phyloP scores from a whole-genome alignment of 495 filamentous ascomycete species.

The Talaromyces wortmannii region DNA sequence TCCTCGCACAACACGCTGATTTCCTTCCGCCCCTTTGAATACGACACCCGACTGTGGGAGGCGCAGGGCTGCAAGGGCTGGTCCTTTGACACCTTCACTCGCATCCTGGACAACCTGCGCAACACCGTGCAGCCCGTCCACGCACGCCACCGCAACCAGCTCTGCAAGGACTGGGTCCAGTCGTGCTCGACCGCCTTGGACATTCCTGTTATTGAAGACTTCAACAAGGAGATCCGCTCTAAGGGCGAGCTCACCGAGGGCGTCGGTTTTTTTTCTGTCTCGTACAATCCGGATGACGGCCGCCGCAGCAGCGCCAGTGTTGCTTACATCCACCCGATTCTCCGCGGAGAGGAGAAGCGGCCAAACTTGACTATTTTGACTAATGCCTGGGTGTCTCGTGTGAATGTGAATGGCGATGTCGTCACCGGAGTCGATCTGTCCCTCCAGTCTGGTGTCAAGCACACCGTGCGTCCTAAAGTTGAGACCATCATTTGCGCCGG shows the following conservation, averaged over 20 bases:
- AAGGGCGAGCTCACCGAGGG: constrained; percentile 62
- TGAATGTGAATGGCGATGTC: constrained; percentile 54
- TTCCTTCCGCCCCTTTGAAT: constrained; percentile 76
- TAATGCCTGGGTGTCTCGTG: constrained; percentile 69
- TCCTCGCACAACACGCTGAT: constrained; percentile 84
- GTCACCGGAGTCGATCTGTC: constrained; percentile 63
- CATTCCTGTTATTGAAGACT: constrained; percentile 71
- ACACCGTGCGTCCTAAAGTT: constrained; percentile 50
- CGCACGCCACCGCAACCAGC: constrained; percentile 67
- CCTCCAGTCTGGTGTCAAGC: constrained; percentile 55
- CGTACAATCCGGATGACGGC: constrained; percentile 77
- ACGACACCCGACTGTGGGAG: constrained; percentile 70
- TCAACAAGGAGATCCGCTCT: constrained; percentile 67
- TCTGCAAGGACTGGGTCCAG: constrained; percentile 77
- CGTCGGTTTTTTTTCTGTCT: constrained; percentile 78
- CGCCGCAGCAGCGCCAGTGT: constrained; percentile 73
- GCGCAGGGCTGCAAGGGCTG: constrained; percentile 67
- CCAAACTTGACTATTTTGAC: constrained; percentile 75
- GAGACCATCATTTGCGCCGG: constrained; percentile 77
- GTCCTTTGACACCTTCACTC: constrained; percentile 71
- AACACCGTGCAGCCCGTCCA: constrained; percentile 79
- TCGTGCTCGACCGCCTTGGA: constrained; percentile 65
- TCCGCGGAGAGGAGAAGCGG: constrained; percentile 66
- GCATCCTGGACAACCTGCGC: constrained; percentile 65
- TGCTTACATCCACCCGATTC: constrained; percentile 81